Conservation (phyloP, 2,329 filamentous ascomycete genomes). For the Paecilomyces fulvus region DNA sequence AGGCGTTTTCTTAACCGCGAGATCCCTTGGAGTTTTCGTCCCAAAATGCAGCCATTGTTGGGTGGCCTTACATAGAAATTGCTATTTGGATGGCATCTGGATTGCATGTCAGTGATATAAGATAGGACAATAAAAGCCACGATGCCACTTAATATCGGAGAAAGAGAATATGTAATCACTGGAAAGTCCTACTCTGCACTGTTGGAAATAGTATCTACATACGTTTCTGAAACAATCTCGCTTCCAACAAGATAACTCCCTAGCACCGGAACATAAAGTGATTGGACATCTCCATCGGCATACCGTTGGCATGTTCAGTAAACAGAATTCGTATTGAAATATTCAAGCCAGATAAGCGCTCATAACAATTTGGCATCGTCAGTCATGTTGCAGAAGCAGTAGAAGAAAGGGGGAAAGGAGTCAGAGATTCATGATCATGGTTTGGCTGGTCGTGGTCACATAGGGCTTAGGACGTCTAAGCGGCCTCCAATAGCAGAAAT, state of each 20-base stretch:
- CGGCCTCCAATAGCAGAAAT: neutral
- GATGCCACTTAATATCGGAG: too few relatives aligned
- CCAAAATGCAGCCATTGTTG: neutral
- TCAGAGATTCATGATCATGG: neutral
- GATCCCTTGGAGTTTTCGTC: neutral
- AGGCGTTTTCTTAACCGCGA: neutral
- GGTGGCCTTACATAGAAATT: too few relatives aligned
- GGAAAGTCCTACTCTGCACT: neutral
- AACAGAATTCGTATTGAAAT: too few relatives aligned
- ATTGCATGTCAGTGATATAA: too few relatives aligned
- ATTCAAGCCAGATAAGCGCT: neutral
- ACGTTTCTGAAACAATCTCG: neutral
- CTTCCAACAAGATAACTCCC: neutral
- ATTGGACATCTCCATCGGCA: neutral
- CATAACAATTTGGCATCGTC: neutral
- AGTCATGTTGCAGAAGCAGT: neutral
- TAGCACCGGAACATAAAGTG: neutral
- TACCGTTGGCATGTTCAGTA: neutral
- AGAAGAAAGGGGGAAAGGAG: neutral
- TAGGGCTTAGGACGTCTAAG: neutral
- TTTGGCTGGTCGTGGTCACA: neutral
- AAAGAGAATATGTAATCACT: neutral
- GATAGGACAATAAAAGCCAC: too few relatives aligned
- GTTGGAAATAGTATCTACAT: neutral
- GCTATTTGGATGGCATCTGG: too few relatives aligned